Evolutionary conservation across 228 moss, liverwort and hornwort species (phyloP), one percentile per base, ranked within the genome.

Genomic region (Sphagnum fallax): DNA sequence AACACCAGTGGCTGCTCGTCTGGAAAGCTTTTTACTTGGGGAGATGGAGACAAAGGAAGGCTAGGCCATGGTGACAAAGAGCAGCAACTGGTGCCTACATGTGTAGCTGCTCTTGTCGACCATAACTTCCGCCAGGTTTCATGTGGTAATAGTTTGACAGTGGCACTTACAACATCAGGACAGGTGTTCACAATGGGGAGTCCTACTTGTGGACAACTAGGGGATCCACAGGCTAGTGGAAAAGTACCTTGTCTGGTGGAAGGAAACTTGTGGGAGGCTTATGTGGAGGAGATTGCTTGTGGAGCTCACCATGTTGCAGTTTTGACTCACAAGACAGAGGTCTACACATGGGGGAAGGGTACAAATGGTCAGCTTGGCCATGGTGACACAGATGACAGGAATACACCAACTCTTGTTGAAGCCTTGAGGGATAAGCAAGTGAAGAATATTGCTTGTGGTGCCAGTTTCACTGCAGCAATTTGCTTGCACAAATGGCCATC

Each of bases 21-120:
- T 9, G 98, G 98, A 66, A 98, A 98, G 87, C 86, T 98, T 52
- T 98, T 98, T 77, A 98, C 98, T 0, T 98, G 98, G 98, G 98
- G 98, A 8, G 94, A 98, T 77, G 98, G 98, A 47, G 98, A 98
- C 72, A 94, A 94, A 75, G 92, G 92, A 6, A 75, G 94, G 63
- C 71, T 98, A 32, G 98, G 98, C 9, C 98, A 98, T 69, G 98
- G 98, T 8, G 98, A 98, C 79, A 98, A 92, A 78, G 98, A 98
- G 72, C 98, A 93, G 80, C 80, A 88, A 14, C 77, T 98, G 74
- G 94, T 98, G 52, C 98, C 98, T 67, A 93, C 98, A 52, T 94
- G 93, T 76, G 98, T 98, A 1, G 98, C 98, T 11, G 89, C 93
- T 63, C 74, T 98, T 52, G 98, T 98, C 61, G 98, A 98, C 62